Conservation (phyloP, 768 basidiomycete genomes). For the Suillus sp. region DNA sequence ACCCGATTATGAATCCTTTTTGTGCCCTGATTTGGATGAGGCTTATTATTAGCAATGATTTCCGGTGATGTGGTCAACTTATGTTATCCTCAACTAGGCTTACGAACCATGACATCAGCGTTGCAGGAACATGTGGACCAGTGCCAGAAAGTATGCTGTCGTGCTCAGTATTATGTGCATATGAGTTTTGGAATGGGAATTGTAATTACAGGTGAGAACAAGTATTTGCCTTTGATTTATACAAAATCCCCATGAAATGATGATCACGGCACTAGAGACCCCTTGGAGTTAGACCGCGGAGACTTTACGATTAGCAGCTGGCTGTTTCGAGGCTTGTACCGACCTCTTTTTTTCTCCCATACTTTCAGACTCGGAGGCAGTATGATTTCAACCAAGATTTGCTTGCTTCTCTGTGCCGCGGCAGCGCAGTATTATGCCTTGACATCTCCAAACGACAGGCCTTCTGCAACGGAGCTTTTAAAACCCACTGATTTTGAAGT, state of each 20-base stretch:
- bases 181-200: too few species aligned
- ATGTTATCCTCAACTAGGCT: not conserved
- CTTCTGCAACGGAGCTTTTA: constrained; percentile 5
- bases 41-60: constrained; percentile 21
- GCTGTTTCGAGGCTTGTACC: not conserved
- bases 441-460: constrained; percentile 9
- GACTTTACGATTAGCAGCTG: too few species aligned
- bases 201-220: too few species aligned
- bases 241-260: too few species aligned
- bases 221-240: too few species aligned
- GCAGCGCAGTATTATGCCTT: constrained; percentile 4
- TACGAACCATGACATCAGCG: not conserved
- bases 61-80: constrained; percentile 16
- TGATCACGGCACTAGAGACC: too few species aligned
- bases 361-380: not conserved
- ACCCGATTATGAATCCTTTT: constrained; percentile 21
- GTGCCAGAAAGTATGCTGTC: not conserved
- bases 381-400: constrained; percentile 8
- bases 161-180: not conserved
- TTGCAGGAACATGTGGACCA: not conserved
- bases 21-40: constrained; percentile 25
- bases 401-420: constrained; percentile 3
- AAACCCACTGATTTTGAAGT: not conserved
- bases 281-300: too few species aligned
- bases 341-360: not conserved